phyloP scores from a whole-genome alignment of 148 eudicot species.

The Hydrangea macrophylla region DNA sequence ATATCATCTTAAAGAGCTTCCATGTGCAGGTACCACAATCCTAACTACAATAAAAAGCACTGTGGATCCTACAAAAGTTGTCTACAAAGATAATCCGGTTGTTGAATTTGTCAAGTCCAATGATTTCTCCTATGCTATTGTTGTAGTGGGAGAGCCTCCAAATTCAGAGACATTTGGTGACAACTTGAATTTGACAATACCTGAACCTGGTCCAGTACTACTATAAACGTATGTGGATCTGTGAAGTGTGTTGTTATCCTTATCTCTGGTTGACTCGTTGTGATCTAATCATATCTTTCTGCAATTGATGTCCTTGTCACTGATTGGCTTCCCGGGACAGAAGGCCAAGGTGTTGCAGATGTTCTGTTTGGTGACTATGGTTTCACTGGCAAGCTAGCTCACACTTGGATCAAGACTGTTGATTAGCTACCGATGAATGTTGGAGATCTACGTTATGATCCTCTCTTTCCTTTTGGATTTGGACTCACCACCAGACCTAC shows the following conservation, averaged over 20 bases:
- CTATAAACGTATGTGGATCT: slow-evolving; percentile 39
- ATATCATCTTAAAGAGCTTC: not conserved
- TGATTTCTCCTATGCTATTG: slow-evolving; percentile 47
- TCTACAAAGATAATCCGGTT: slow-evolving; percentile 54
- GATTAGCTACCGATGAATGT: slow-evolving; percentile 55
- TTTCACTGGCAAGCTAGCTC: slow-evolving; percentile 50
- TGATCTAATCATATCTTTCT: slow-evolving; percentile 45
- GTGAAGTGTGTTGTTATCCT: slow-evolving; percentile 45
- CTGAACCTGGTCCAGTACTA: slow-evolving; percentile 34
- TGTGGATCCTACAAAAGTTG: slow-evolving; percentile 60
- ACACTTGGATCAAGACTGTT: slow-evolving; percentile 56
- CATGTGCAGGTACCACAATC: slow-evolving; percentile 63
- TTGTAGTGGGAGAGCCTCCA: slow-evolving; percentile 51
- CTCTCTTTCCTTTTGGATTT: slow-evolving; percentile 57
- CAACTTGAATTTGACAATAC: slow-evolving; percentile 42
- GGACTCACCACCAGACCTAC: slow-evolving; percentile 36
- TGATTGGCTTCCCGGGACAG: slow-evolving; percentile 59
- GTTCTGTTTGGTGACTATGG: slow-evolving; percentile 56
- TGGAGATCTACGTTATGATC: slow-evolving; percentile 53
- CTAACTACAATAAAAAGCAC: slow-evolving; percentile 56
- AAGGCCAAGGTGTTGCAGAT: slow-evolving; percentile 60
- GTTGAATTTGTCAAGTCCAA: slow-evolving; percentile 28
- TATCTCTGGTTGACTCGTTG: slow-evolving; percentile 50
- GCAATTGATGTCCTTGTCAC: slow-evolving; percentile 46
- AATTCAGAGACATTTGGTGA: slow-evolving; percentile 56